Conservation (phyloP, 768 basidiomycete species). For the Mrakia gelida region DNA sequence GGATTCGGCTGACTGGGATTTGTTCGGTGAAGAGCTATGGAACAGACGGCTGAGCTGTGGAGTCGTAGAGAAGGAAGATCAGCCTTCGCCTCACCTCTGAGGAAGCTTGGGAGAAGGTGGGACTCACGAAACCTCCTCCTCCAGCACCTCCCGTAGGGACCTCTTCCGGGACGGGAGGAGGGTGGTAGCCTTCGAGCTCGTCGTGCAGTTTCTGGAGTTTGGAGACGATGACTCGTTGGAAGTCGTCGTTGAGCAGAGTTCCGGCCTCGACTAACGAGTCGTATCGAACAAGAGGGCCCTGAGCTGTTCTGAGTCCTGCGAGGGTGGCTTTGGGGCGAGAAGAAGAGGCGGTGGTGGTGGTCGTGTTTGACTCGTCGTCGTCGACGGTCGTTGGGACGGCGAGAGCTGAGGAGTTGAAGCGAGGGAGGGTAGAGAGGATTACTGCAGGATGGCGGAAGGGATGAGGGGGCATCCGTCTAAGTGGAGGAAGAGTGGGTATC, state of each 20-base stretch:
- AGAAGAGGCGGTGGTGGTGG: neutral
- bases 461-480: no score
- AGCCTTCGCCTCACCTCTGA: constrained; percentile 35
- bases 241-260: constrained; percentile 65
- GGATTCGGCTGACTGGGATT: constrained; percentile 3
- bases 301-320: neutral
- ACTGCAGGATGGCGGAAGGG: no score
- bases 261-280: constrained; percentile 53
- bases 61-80: constrained; percentile 22
- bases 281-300: constrained; percentile 44
- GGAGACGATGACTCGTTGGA: constrained; percentile 78
- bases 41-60: constrained; percentile 42
- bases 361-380: neutral
- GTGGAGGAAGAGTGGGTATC: no score
- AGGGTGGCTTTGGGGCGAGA: neutral
- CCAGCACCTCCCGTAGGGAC: constrained; percentile 33
- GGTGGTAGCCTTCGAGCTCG: constrained; percentile 63
- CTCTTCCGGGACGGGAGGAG: constrained; percentile 57
- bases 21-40: constrained; percentile 31
- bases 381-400: neutral
- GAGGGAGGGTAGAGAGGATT: no score
- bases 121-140: constrained; percentile 39
- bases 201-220: constrained; percentile 76
- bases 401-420: no score
- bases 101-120: constrained; percentile 4